phyloP scores from a whole-genome alignment of 2,329 filamentous ascomycete genomes.

The Aureobasidium melanogenum region DNA sequence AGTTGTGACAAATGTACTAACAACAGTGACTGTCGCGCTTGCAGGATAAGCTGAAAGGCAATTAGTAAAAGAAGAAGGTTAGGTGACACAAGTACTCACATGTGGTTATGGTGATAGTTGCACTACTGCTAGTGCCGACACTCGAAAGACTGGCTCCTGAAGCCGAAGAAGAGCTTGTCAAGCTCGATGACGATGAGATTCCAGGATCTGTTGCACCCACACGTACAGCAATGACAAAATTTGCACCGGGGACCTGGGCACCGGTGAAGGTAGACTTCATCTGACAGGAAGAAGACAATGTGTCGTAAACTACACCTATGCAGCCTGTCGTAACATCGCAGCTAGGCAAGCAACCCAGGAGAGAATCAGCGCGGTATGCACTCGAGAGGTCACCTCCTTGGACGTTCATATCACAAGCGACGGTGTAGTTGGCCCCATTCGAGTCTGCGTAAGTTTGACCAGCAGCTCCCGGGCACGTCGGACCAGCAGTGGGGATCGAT shows the following conservation, averaged over 20 bases:
- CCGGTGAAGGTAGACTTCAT: conserved; percentile 18
- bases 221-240: background rate
- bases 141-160: background rate
- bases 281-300: conserved; percentile 13
- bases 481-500: background rate
- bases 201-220: background rate
- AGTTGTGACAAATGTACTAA: conserved; percentile 2
- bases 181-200: background rate
- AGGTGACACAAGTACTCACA: background rate
- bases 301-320: conserved; percentile 17
- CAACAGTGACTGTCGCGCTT: conserved; percentile 10
- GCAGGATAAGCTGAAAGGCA: conserved; percentile 6
- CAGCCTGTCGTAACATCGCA: conserved; percentile 18
- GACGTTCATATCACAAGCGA: conserved; percentile 17
- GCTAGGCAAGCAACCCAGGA: conserved; percentile 16
- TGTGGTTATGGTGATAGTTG: background rate
- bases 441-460: conserved; percentile 17
- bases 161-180: background rate
- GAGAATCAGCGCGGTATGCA: conserved; percentile 12
- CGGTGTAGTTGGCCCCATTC: conserved; percentile 14
- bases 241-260: background rate
- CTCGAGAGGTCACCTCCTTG: conserved; percentile 16
- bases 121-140: background rate
- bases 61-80: background rate
- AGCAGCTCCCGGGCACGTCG: conserved; percentile 16